phyloP scores from a whole-genome alignment of 2,329 filamentous ascomycete species.

The Fusarium ramigenum region DNA sequence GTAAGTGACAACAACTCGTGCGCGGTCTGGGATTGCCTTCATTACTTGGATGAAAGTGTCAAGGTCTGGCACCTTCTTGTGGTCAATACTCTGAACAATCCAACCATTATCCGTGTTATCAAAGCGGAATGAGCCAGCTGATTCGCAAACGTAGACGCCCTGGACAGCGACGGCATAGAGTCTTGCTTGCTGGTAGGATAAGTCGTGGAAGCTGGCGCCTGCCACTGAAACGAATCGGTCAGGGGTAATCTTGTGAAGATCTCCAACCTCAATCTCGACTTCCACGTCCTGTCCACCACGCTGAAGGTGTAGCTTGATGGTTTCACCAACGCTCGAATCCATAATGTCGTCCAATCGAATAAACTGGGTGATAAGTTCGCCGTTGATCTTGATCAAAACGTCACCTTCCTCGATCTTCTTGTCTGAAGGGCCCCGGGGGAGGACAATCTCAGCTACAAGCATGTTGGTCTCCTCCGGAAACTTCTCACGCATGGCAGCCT shows the following conservation, averaged over 20 bases:
- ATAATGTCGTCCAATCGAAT: slow-evolving; percentile 90
- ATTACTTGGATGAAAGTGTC: slow-evolving; percentile 91
- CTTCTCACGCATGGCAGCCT: slow-evolving; percentile 80
- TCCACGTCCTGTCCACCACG: slow-evolving; percentile 88
- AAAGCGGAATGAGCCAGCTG: slow-evolving; percentile 92
- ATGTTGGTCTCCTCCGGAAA: slow-evolving; percentile 96
- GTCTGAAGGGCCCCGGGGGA: slow-evolving; percentile 89
- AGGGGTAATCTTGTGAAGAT: slow-evolving; percentile 93
- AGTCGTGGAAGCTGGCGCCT: slow-evolving; percentile 92
- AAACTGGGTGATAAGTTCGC: slow-evolving; percentile 91
- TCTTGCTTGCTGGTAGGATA: slow-evolving; percentile 98
- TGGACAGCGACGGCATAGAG: slow-evolving; percentile 92
- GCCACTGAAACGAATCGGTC: slow-evolving; percentile 95
- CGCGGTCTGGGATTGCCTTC: slow-evolving; percentile 82
- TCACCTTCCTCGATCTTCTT: slow-evolving; percentile 93
- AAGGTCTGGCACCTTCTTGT: slow-evolving; percentile 88
- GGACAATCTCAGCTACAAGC: slow-evolving; percentile 94
- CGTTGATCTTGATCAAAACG: slow-evolving; percentile 92
- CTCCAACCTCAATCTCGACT: slow-evolving; percentile 84
- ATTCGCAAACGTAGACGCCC: slow-evolving; percentile 95
- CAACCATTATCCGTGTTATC: slow-evolving; percentile 91
- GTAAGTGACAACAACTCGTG: slow-evolving; percentile 92
- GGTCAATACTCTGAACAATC: slow-evolving; percentile 92
- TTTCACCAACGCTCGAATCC: slow-evolving; percentile 83
- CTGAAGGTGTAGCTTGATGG: slow-evolving; percentile 84